phyloP scores from a whole-genome alignment of 2,329 filamentous ascomycete species.

The Aspergillus caelatus region DNA sequence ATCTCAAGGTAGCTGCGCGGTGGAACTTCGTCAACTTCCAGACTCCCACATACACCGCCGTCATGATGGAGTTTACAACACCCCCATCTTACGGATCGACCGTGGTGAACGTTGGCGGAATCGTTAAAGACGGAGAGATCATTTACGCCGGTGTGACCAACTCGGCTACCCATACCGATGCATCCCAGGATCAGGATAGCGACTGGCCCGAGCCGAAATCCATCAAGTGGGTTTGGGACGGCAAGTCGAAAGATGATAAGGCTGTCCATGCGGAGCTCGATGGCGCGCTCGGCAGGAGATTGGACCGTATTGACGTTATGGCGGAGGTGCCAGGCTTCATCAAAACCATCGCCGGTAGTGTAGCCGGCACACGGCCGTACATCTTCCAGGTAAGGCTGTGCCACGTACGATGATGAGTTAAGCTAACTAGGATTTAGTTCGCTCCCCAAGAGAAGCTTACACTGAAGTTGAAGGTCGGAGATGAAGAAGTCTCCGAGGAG shows the following conservation, averaged over 20 bases:
- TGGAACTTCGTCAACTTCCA: slow-evolving; percentile 98
- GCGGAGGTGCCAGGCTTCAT: slow-evolving; percentile 93
- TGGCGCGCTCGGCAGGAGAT: slow-evolving; percentile 66
- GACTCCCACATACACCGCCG: slow-evolving; percentile 78
- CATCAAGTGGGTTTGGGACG: slow-evolving; percentile 76
- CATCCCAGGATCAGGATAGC: slow-evolving; percentile 73
- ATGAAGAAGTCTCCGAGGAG: slow-evolving; percentile 75
- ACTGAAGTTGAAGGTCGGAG: slow-evolving; percentile 83
- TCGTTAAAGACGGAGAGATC: slow-evolving; percentile 80
- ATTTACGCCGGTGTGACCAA: slow-evolving; percentile 70
- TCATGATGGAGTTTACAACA: slow-evolving; percentile 96
- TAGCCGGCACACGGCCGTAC: slow-evolving; percentile 91
- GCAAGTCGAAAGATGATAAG: slow-evolving; percentile 76
- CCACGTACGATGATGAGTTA: slow-evolving; percentile 4
- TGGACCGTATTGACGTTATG: slow-evolving; percentile 93
- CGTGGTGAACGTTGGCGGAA: slow-evolving; percentile 77
- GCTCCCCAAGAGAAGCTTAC: slow-evolving; percentile 66
- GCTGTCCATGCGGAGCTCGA: slow-evolving; percentile 70
- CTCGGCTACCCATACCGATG: slow-evolving; percentile 68
- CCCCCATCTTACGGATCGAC: slow-evolving; percentile 90
- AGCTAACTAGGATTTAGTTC: slow-evolving; percentile 60
- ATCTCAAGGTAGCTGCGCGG: slow-evolving; percentile 60
- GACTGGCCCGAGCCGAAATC: slow-evolving; percentile 86
- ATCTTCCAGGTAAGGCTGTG: slow-evolving; percentile 79
- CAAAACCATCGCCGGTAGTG: slow-evolving; percentile 86